Conservation (phyloP, 2,329 filamentous ascomycete genomes). For the Metarhizium rileyi region DNA sequence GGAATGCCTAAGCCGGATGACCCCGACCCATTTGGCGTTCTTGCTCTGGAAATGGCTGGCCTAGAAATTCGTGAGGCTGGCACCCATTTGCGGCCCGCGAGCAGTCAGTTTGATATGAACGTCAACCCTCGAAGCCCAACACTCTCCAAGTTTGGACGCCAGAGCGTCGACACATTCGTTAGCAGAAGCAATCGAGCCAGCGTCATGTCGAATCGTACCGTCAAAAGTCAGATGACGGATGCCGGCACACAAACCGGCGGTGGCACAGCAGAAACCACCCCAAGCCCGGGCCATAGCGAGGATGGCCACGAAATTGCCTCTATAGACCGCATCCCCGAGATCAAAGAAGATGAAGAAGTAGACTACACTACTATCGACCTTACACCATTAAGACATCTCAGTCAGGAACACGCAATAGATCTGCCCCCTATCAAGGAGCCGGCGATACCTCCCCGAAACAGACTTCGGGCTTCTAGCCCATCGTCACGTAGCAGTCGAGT, state of each 20-base stretch:
- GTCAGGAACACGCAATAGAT: conserved; percentile 27
- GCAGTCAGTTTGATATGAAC: conserved; percentile 74
- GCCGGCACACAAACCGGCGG: conserved; percentile 53
- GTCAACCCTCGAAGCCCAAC: conserved; percentile 67
- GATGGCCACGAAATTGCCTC: conserved; percentile 35
- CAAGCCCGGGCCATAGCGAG: conserved; percentile 44
- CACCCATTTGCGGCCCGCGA: conserved; percentile 55
- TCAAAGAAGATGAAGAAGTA: conserved; percentile 31
- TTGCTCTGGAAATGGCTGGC: conserved; percentile 83
- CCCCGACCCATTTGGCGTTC: conserved; percentile 84
- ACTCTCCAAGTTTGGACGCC: conserved; percentile 47
- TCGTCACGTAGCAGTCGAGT: conserved; percentile 12
- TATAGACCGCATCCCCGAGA: conserved; percentile 26
- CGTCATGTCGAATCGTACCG: conserved; percentile 62
- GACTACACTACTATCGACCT: conserved; percentile 52
- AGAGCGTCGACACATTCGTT: conserved; percentile 57
- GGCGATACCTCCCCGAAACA: conserved; percentile 9
- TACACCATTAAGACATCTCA: conserved; percentile 37
- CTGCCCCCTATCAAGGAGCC: conserved; percentile 7
- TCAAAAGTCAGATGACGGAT: conserved; percentile 61
- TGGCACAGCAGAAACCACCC: conserved; percentile 39
- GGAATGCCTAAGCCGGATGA: conserved; percentile 72
- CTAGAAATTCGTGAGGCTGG: conserved; percentile 88
- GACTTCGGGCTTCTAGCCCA: background rate
- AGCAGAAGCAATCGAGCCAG: conserved; percentile 60